phyloP scores from a whole-genome alignment of 2,329 filamentous ascomycete species.

The Didymella exigua region DNA sequence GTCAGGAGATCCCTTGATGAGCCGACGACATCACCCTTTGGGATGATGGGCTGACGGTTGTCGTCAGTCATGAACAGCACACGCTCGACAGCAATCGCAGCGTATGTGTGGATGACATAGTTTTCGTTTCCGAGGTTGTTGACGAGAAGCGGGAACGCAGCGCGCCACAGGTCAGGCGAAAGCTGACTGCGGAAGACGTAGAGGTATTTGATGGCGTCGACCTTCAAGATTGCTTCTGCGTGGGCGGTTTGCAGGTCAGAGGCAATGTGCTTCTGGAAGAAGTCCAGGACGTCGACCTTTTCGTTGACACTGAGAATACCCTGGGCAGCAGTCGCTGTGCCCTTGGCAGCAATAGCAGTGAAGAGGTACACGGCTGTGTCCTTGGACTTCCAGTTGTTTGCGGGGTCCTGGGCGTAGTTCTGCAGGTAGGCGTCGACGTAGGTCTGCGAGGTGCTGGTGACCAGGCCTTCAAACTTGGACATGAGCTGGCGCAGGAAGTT shows the following conservation, averaged over 20 bases:
- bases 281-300: slow-evolving; percentile 83
- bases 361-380: slow-evolving; percentile 98
- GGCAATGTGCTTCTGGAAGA: slow-evolving; percentile 92
- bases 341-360: slow-evolving; percentile 91
- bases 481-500: slow-evolving; percentile 91
- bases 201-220: slow-evolving; percentile 97
- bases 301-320: slow-evolving; percentile 90
- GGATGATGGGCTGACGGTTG: slow-evolving; percentile 77
- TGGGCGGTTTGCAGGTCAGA: slow-evolving; percentile 78
- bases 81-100: slow-evolving; percentile 93
- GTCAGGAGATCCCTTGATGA: slow-evolving; percentile 84
- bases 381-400: slow-evolving; percentile 90
- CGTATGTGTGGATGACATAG: slow-evolving; percentile 97
- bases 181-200: slow-evolving; percentile 97
- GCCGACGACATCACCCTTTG: slow-evolving; percentile 76
- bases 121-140: slow-evolving; percentile 88
- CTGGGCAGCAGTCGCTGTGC: slow-evolving; percentile 81
- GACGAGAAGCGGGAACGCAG: slow-evolving; percentile 85
- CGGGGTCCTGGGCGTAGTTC: slow-evolving; percentile 69
- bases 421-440: slow-evolving; percentile 86
- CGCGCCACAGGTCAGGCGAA: slow-evolving; percentile 88
- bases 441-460: slow-evolving; percentile 83
- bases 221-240: slow-evolving; percentile 85
- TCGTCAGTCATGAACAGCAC: slow-evolving; percentile 83
- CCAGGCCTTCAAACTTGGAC: slow-evolving; percentile 82